Evolutionary conservation across 495 filamentous ascomycete species (phyloP).

Genomic region (Podospora anserina): DNA sequence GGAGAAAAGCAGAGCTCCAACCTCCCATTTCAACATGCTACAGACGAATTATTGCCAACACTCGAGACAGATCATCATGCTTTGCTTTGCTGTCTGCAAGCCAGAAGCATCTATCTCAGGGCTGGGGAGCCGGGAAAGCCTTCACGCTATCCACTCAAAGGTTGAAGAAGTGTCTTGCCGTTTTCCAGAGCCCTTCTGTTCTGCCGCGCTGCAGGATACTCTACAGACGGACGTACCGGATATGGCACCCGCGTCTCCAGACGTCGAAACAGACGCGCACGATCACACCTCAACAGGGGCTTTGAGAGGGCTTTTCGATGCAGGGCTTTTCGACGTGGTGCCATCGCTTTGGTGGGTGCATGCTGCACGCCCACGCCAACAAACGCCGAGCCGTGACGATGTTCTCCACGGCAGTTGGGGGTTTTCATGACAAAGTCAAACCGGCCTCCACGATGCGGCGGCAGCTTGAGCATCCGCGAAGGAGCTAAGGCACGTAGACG

Average conservation of each 20-base stretch:
- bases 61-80: conserved; percentile 2
- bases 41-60: neutral
- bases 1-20: conserved; percentile 5
- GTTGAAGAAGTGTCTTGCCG: neutral
- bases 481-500: conserved; percentile 7
- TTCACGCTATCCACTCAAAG: neutral
- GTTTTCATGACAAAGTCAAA: conserved; percentile 28
- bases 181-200: conserved; percentile 7
- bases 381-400: conserved; percentile 4
- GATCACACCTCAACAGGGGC: conserved; percentile 19
- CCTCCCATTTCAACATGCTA: neutral
- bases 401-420: conserved; percentile 26
- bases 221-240: conserved; percentile 25
- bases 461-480: conserved; percentile 1
- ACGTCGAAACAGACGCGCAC: conserved; percentile 16
- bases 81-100: neutral
- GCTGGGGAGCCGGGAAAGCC: neutral
- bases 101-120: conserved; percentile 6
- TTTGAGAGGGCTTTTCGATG: conserved; percentile 16
- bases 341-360: conserved; percentile 22
- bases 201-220: conserved; percentile 20
- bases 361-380: conserved; percentile 30
- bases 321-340: conserved; percentile 24
- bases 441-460: conserved; percentile 4
- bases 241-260: conserved; percentile 26